phyloP scores from a whole-genome alignment of 768 basidiomycete genomes.

The Pleurotus djamor region DNA sequence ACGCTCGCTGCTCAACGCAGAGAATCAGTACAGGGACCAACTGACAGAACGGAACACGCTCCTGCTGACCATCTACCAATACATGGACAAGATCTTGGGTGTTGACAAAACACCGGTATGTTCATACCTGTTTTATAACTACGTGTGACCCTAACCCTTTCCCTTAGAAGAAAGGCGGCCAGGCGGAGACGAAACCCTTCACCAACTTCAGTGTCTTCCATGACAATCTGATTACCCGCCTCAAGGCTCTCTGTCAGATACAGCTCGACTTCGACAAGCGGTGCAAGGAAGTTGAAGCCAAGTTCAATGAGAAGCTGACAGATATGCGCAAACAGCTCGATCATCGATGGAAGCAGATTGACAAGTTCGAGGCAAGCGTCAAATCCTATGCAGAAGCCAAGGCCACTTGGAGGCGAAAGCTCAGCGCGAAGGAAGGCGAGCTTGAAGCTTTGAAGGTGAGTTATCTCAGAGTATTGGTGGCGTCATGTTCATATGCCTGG shows the following conservation, averaged over 20 bases:
- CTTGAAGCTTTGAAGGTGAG: slow-evolving; percentile 81
- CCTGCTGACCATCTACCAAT: slow-evolving; percentile 90
- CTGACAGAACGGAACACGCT: slow-evolving; percentile 91
- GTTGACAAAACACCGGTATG: slow-evolving; percentile 83
- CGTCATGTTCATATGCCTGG: neutral
- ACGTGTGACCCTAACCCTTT: neutral
- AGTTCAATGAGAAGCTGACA: slow-evolving; percentile 68
- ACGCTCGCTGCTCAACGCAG: slow-evolving; percentile 63
- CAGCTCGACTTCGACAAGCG: slow-evolving; percentile 86
- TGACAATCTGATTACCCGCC: slow-evolving; percentile 85
- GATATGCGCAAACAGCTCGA: slow-evolving; percentile 89
- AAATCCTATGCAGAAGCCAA: slow-evolving; percentile 84
- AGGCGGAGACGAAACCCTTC: slow-evolving; percentile 87
- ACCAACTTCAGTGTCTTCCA: slow-evolving; percentile 94
- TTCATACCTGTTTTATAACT: neutral
- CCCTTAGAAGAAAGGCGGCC: slow-evolving; percentile 61
- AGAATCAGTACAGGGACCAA: slow-evolving; percentile 87
- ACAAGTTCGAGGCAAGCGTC: slow-evolving; percentile 86
- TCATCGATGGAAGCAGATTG: slow-evolving; percentile 85
- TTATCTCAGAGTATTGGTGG: neutral
- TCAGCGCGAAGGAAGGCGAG: slow-evolving; percentile 84
- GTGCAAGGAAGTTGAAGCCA: slow-evolving; percentile 73
- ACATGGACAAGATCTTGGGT: slow-evolving; percentile 91
- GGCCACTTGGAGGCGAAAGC: slow-evolving; percentile 79
- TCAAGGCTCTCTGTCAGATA: slow-evolving; percentile 83